phyloP scores from a whole-genome alignment of 164 flowering plant species.

The Hamamelis virginiana region DNA sequence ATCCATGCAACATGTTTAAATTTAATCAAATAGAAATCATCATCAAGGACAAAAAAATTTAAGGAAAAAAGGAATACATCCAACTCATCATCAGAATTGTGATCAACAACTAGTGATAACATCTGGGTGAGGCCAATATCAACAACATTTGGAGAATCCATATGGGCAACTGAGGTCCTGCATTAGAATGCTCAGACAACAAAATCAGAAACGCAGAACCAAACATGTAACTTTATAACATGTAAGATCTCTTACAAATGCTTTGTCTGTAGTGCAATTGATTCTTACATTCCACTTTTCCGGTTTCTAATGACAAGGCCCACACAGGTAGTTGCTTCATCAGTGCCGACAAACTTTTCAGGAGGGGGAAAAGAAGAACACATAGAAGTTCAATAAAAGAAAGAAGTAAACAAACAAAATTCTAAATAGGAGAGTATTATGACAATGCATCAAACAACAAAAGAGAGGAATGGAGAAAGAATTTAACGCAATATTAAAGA shows the following conservation, averaged over 20 bases:
- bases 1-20: neutral
- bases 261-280: neutral
- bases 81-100: slow-evolving; percentile 36
- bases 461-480: too few relatives aligned
- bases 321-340: slow-evolving; percentile 97
- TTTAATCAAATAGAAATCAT: slow-evolving; percentile 19
- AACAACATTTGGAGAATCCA: slow-evolving; percentile 76
- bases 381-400: neutral
- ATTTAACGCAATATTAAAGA: too few relatives aligned
- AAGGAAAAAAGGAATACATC: slow-evolving; percentile 47
- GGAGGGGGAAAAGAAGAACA: neutral
- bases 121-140: slow-evolving; percentile 70
- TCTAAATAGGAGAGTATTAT: neutral
- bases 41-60: neutral
- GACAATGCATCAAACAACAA: too few relatives aligned
- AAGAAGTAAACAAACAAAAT: neutral
- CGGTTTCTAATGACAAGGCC: slow-evolving; percentile 76
- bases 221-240: neutral
- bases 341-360: slow-evolving; percentile 78
- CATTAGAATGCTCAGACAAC: slow-evolving; percentile 5
- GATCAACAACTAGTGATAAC: slow-evolving; percentile 53
- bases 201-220: slow-evolving; percentile 7
- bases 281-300: slow-evolving; percentile 70
- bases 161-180: slow-evolving; percentile 89
- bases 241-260: neutral